phyloP scores from a whole-genome alignment of 2,329 filamentous ascomycete species.

The Hawksworthiomyces lignivorus region DNA sequence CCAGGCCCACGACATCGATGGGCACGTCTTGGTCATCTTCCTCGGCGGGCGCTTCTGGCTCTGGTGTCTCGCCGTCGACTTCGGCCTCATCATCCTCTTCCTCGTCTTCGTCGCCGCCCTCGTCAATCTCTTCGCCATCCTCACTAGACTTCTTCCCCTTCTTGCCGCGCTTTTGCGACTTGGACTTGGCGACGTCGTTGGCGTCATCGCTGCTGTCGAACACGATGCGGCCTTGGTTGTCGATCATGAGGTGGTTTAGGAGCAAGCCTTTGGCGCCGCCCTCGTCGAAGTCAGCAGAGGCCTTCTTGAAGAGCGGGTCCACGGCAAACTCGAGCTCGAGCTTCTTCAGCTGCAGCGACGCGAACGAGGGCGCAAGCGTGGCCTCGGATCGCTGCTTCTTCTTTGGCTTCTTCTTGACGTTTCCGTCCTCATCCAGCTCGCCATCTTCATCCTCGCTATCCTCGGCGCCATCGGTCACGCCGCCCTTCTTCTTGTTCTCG shows the following conservation, averaged over 20 bases:
- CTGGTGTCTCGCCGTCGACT: slow-evolving; percentile 6
- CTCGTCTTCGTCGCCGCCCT: slow-evolving; percentile 28
- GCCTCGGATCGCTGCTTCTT: slow-evolving; percentile 81
- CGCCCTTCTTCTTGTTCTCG: slow-evolving; percentile 64
- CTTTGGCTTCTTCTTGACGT: slow-evolving; percentile 53
- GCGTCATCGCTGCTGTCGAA: slow-evolving; percentile 96
- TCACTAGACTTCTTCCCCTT: slow-evolving; percentile 24
- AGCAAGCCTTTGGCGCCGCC: slow-evolving; percentile 92
- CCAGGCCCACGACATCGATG: slow-evolving; percentile 70
- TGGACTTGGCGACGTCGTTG: slow-evolving; percentile 40
- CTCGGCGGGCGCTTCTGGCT: too few species aligned
- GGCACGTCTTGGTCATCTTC: slow-evolving; percentile 40
- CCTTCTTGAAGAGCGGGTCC: slow-evolving; percentile 98
- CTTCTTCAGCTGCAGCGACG: slow-evolving; percentile 87
- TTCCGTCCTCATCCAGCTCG: slow-evolving; percentile 42
- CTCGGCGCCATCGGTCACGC: slow-evolving; percentile 55
- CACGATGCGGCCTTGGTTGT: slow-evolving; percentile 83
- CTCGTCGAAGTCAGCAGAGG: slow-evolving; percentile 96
- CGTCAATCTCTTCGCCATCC: slow-evolving; percentile 29
- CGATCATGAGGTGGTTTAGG: slow-evolving; percentile 94
- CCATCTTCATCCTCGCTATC: slow-evolving; percentile 55
- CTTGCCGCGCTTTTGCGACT: slow-evolving; percentile 17
- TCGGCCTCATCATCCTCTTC: slow-evolving; percentile 29
- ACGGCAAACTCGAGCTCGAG: slow-evolving; percentile 95
- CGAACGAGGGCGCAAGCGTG: slow-evolving; percentile 85